Conservation (phyloP, 129 eudicot genomes). For the Calendula officinalis region DNA sequence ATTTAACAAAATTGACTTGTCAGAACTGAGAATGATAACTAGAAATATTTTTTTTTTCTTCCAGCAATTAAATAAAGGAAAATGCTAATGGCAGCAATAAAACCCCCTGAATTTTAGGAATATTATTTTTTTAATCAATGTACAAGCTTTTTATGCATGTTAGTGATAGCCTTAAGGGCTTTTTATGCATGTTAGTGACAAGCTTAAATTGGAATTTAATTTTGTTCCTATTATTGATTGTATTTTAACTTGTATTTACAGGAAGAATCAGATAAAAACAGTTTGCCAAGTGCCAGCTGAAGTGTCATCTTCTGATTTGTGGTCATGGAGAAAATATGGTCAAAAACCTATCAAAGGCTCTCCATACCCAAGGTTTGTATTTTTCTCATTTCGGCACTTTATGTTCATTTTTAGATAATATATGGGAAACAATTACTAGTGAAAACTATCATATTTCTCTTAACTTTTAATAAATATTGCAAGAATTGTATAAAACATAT, state of each 20-base stretch:
- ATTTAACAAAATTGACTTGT: constrained; percentile 9
- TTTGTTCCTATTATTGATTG: constrained; percentile 2
- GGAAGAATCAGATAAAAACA: constrained; percentile 72
- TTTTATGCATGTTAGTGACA: too few relatives aligned
- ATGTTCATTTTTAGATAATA: neutral
- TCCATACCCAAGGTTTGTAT: constrained; percentile 86
- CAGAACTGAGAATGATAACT: constrained; percentile 17
- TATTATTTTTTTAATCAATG: too few relatives aligned
- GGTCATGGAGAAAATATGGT: constrained; percentile 99
- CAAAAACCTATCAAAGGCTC: constrained; percentile 99
- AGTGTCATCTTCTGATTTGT: constrained; percentile 79
- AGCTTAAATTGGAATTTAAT: neutral
- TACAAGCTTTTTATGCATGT: too few relatives aligned
- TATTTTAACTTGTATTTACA: constrained; percentile 25
- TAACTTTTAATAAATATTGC: neutral
- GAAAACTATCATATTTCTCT: neutral
- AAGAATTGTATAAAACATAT: neutral
- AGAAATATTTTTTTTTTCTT: neutral
- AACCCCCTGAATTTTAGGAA: too few relatives aligned
- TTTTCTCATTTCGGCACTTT: neutral
- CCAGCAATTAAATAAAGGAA: neutral
- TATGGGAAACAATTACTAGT: neutral
- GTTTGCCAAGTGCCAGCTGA: constrained; percentile 95
- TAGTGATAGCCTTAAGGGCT: too few relatives aligned
- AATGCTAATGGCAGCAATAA: too few relatives aligned